phyloP scores from a whole-genome alignment of 2,329 filamentous ascomycete genomes.

The Paecilomyces niveus region DNA sequence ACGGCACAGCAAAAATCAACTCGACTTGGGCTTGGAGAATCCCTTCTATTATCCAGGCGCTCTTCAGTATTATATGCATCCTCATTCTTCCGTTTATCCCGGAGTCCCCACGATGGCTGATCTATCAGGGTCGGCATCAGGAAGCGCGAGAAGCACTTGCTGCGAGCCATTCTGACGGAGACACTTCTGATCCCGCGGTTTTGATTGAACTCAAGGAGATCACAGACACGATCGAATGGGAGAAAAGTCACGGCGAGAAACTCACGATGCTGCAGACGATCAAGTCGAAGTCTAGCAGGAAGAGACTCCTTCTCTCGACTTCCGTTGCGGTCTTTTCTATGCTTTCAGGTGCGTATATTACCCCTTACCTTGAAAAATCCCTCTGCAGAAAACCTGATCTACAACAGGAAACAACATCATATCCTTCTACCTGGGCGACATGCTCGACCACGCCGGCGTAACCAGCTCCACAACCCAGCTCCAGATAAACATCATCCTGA shows the following conservation, averaged over 20 bases:
- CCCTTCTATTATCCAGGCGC: slow-evolving; percentile 37
- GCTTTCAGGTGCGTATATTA: background rate
- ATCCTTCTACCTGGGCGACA: slow-evolving; percentile 36
- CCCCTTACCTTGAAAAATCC: background rate
- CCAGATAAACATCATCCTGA: slow-evolving; percentile 39
- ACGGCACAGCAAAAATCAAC: slow-evolving; percentile 35
- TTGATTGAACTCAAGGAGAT: slow-evolving; percentile 41
- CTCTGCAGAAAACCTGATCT: slow-evolving; percentile 4
- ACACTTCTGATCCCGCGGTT: slow-evolving; percentile 32
- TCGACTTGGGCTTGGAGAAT: slow-evolving; percentile 43
- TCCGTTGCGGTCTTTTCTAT: slow-evolving; percentile 25
- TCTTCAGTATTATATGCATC: slow-evolving; percentile 35
- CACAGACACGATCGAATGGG: slow-evolving; percentile 40
- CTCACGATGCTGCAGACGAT: slow-evolving; percentile 32
- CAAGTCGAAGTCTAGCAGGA: slow-evolving; percentile 28
- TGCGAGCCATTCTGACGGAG: slow-evolving; percentile 39
- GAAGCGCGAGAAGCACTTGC: slow-evolving; percentile 39
- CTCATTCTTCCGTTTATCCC: slow-evolving; percentile 39
- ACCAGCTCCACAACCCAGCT: slow-evolving; percentile 38
- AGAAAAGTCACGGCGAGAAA: slow-evolving; percentile 34
- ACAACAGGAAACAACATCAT: slow-evolving; percentile 36
- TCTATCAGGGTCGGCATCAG: slow-evolving; percentile 32
- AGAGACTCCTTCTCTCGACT: slow-evolving; percentile 34
- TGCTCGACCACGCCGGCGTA: slow-evolving; percentile 42
- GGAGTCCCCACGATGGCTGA: slow-evolving; percentile 45